A percentile compares a stretch with the other conserved stretches of the same genome.
Evolutionary conservation across 2,329 filamentous ascomycete species (phyloP).

Genomic region (Colletotrichum scovillei): DNA sequence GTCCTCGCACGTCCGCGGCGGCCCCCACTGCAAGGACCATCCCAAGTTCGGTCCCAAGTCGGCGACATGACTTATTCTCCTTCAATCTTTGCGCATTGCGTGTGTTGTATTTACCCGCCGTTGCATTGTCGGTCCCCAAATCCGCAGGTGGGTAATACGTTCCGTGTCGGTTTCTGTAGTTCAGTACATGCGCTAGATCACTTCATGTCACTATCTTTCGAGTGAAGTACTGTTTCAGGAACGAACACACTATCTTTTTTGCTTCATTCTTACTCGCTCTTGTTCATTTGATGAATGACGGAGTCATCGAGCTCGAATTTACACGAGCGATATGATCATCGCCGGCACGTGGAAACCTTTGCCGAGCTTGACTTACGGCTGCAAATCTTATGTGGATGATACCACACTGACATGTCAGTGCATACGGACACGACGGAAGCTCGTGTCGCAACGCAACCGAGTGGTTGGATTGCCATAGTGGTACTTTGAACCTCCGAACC

Average conservation of each 20-base stretch:
- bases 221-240: no score
- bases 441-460: slow-evolving; percentile 2
- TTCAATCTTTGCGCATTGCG: not conserved
- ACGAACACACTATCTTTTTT: no score
- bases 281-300: not conserved
- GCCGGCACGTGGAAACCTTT: not conserved
- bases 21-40: slow-evolving; percentile 5
- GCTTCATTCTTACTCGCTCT: not conserved
- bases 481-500: not conserved
- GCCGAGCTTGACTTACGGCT: not conserved
- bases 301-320: not conserved
- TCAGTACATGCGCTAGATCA: not conserved
- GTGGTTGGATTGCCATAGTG: not conserved
- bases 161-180: not conserved
- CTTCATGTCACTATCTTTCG: not conserved
- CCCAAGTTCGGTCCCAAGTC: not conserved
- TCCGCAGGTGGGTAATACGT: not conserved
- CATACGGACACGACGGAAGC: not conserved
- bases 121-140: not conserved
- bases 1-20: not conserved
- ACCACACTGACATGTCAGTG: not conserved
- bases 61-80: not conserved
- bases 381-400: not conserved
- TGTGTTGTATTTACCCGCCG: not conserved
- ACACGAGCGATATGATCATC: not conserved